A percentile compares a stretch with the other conserved stretches of the same genome.
phyloP scores from a whole-genome alignment of 129 eudicot genomes.

The Dittrichia graveolens region DNA sequence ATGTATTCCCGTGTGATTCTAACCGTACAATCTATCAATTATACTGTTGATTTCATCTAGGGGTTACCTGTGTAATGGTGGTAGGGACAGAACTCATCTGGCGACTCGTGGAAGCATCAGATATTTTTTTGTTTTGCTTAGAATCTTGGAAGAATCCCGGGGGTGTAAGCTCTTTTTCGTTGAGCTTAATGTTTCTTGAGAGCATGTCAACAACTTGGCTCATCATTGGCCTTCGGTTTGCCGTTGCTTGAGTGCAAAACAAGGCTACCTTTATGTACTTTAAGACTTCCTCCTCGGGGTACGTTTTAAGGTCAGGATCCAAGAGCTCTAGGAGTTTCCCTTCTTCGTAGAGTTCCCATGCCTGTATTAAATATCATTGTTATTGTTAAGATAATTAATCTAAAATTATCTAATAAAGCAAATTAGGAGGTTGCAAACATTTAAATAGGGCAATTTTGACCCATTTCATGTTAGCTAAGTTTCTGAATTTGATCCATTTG shows the following conservation, averaged over 20 bases:
- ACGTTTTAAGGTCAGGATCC: constrained; percentile 66
- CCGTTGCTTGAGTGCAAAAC: constrained; percentile 79
- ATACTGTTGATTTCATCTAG: constrained; percentile 52
- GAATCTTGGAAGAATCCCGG: constrained; percentile 78
- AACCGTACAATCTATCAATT: neutral
- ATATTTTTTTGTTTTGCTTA: constrained; percentile 42
- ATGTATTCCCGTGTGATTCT: neutral
- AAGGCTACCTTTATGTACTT: constrained; percentile 84
- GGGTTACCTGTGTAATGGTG: constrained; percentile 67
- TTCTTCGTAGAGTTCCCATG: constrained; percentile 78
- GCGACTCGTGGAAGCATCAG: constrained; percentile 59
- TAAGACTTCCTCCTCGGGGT: constrained; percentile 59
- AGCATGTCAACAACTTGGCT: constrained; percentile 91
- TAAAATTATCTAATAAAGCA: too few species aligned
- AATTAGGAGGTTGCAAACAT: too few species aligned
- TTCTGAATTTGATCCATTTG: too few species aligned
- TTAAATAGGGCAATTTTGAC: too few species aligned
- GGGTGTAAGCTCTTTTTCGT: constrained; percentile 71
- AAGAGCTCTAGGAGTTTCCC: constrained; percentile 68
- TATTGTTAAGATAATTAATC: too few species aligned
- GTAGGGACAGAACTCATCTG: constrained; percentile 70
- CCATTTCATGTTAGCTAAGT: too few species aligned
- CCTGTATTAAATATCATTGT: constrained; percentile 39
- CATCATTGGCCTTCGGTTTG: constrained; percentile 80
- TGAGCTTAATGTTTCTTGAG: constrained; percentile 57